Percentiles rank a stretch among this genome's conserved stretches.
phyloP scores from a whole-genome alignment of 176 grass and related monocot species.

The Typha latifolia region DNA sequence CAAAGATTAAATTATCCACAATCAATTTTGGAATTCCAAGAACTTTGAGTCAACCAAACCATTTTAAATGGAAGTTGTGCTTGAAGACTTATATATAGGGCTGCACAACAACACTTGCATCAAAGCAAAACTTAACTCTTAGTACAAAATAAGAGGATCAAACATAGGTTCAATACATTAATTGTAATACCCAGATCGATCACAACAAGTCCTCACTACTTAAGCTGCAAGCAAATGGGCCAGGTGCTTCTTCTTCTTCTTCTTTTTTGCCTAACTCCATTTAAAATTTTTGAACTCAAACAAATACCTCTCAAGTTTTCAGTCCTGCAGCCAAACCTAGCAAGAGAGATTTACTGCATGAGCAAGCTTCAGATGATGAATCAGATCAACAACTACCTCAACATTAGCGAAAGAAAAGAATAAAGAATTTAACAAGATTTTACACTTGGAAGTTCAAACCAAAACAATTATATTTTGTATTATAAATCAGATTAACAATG shows the following conservation, averaged over 20 bases:
- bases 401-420: too few species aligned
- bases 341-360: background rate
- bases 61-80: background rate
- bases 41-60: too few species aligned
- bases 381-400: too few species aligned
- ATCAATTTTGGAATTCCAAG: too few species aligned
- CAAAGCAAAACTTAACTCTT: slow-evolving; percentile 19
- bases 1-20: too few species aligned
- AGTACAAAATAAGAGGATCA: background rate
- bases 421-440: too few species aligned
- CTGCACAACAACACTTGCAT: slow-evolving; percentile 1
- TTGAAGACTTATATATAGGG: background rate
- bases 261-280: background rate
- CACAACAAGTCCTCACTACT: background rate
- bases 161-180: background rate
- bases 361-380: background rate
- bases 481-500: background rate
- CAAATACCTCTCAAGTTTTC: background rate
- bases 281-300: background rate
- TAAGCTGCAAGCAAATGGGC: background rate
- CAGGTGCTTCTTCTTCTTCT: background rate
- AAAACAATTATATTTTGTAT: too few species aligned
- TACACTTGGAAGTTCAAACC: too few species aligned
- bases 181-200: background rate
- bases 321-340: background rate